These are phyloP conservation scores for Paraurostyla sp. DNA, from an alignment of 73 alveolate genomes.

Conservation along the genomic window DNA sequence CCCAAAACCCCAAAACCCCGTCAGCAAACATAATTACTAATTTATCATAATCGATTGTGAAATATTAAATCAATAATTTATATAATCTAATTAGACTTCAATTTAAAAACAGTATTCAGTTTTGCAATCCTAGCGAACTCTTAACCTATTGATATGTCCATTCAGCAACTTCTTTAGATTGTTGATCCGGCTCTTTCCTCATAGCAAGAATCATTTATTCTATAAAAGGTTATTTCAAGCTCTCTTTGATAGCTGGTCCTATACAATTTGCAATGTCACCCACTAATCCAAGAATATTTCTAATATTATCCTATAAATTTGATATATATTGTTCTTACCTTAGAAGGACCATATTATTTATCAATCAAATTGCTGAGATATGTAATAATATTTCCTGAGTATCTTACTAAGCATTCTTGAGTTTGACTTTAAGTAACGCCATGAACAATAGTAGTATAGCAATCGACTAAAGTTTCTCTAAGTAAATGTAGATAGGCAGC, in stretches of 20 bases:
- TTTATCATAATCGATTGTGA: too few species aligned
- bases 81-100: too few species aligned
- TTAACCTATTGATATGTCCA: neutral
- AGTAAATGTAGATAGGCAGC: constrained; percentile 23
- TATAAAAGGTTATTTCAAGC: neutral
- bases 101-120: too few species aligned
- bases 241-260: constrained; percentile 15
- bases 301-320: constrained; percentile 1
- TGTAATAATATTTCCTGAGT: neutral
- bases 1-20: too few species aligned
- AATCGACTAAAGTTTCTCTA: constrained; percentile 59
- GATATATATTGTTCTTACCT: neutral
- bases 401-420: neutral
- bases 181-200: neutral
- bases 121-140: neutral
- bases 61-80: too few species aligned
- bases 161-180: constrained; percentile 27
- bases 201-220: neutral
- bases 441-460: constrained; percentile 66
- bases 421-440: constrained; percentile 6
- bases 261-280: constrained; percentile 67
- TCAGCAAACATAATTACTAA: too few species aligned
- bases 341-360: neutral
- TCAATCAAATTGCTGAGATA: neutral
- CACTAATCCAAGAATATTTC: constrained; percentile 59